These are phyloP conservation scores for Pseudogymnoascus sp. DNA, from an alignment of 2,329 filamentous ascomycete genomes.

Conservation along the genomic window DNA sequence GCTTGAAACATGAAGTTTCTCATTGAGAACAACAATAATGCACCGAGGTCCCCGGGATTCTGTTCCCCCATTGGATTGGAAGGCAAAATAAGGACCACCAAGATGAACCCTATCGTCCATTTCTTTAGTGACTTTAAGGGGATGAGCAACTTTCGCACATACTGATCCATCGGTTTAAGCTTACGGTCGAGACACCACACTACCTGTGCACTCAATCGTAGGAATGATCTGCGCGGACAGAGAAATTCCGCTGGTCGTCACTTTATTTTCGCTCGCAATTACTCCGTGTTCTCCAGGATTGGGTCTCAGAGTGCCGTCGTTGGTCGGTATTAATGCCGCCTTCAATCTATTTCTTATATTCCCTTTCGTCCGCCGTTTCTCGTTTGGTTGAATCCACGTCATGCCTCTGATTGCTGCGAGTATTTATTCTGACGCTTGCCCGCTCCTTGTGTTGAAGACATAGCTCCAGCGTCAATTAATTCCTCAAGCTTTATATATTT, in stretches of 20 bases:
- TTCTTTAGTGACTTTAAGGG: neutral
- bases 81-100: neutral
- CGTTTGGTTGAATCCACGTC: neutral
- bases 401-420: neutral
- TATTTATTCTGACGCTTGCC: neutral
- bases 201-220: neutral
- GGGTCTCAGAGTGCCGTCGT: neutral
- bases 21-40: neutral
- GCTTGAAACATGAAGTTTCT: neutral
- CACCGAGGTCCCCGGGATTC: neutral
- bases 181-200: neutral
- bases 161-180: neutral
- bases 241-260: neutral
- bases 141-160: neutral
- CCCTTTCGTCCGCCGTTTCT: neutral
- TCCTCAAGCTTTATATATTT: neutral
- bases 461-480: neutral
- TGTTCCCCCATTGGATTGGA: neutral
- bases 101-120: neutral
- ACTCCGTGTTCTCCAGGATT: neutral
- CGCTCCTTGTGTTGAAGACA: neutral
- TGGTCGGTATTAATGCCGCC: neutral
- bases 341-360: slow-evolving; percentile 6
- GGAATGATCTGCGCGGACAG: neutral
- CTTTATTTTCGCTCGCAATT: slow-evolving; percentile 5